Evolutionary conservation across 768 basidiomycete genomes (phyloP).

Genomic region (Lyophyllum shimeji): DNA sequence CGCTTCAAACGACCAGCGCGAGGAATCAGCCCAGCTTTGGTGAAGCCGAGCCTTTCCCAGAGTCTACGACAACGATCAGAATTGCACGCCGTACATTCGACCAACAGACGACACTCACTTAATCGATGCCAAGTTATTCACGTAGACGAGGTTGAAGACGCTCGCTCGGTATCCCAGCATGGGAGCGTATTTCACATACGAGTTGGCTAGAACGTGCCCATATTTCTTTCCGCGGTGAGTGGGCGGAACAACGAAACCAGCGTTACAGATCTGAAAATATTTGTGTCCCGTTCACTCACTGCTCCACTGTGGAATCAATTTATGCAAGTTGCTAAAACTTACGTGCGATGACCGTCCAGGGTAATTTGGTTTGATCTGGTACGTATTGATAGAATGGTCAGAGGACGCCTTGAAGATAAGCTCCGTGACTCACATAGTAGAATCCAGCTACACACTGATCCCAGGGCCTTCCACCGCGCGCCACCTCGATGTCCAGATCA

Average conservation of each 20-base stretch:
- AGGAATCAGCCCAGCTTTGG: slow-evolving; percentile 74
- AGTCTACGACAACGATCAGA: slow-evolving; percentile 35
- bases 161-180: slow-evolving; percentile 72
- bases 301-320: not conserved
- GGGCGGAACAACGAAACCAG: slow-evolving; percentile 79
- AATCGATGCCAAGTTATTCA: slow-evolving; percentile 76
- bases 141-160: slow-evolving; percentile 91
- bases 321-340: slow-evolving; percentile 33
- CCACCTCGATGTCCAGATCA: slow-evolving; percentile 38
- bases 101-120: slow-evolving; percentile 40
- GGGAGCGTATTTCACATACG: slow-evolving; percentile 82
- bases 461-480: slow-evolving; percentile 57
- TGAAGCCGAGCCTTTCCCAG: slow-evolving; percentile 85
- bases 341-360: slow-evolving; percentile 90
- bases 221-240: slow-evolving; percentile 62
- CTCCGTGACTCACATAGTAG: slow-evolving; percentile 61
- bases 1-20: slow-evolving; percentile 70
- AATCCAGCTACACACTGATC: slow-evolving; percentile 71
- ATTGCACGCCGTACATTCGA: not conserved
- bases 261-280: slow-evolving; percentile 73
- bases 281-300: not conserved
- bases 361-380: slow-evolving; percentile 82
- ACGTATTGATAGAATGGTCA: not conserved
- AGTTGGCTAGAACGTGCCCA: slow-evolving; percentile 70
- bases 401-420: slow-evolving; percentile 4